These are phyloP conservation scores for Detonula confervacea DNA, from an alignment of 352 stramenopile genomes.

Conservation along the genomic window DNA sequence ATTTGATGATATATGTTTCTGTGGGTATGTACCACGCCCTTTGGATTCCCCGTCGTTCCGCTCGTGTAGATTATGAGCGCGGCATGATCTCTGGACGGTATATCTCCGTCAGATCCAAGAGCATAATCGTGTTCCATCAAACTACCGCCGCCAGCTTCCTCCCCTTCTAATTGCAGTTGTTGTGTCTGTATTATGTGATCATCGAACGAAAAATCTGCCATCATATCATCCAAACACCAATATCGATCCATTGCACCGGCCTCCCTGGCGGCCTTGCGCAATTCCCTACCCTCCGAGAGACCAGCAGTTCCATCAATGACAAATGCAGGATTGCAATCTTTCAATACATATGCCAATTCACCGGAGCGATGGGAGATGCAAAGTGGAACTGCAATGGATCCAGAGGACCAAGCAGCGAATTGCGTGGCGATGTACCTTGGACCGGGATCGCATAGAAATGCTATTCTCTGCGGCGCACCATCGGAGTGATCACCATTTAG, in stretches of 20 bases:
- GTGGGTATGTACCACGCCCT: slow-evolving; percentile 44
- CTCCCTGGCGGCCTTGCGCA: slow-evolving; percentile 18
- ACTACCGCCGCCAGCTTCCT: background rate
- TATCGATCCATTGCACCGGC: slow-evolving; percentile 20
- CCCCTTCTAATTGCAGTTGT: background rate
- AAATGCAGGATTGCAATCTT: slow-evolving; percentile 26
- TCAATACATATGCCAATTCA: slow-evolving; percentile 19
- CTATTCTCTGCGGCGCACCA: slow-evolving; percentile 4
- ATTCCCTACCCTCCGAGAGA: slow-evolving; percentile 19
- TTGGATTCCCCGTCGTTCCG: slow-evolving; percentile 87
- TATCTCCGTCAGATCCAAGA: slow-evolving; percentile 31
- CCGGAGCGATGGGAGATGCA: slow-evolving; percentile 15
- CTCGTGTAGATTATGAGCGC: slow-evolving; percentile 89
- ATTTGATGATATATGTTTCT: slow-evolving; percentile 80
- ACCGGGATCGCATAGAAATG: slow-evolving; percentile 13
- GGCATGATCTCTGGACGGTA: slow-evolving; percentile 33
- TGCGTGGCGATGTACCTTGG: slow-evolving; percentile 18
- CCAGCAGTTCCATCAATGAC: slow-evolving; percentile 26
- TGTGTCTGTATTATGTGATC: too few relatives aligned
- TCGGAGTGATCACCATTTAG: background rate
- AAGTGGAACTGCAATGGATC: slow-evolving; percentile 23
- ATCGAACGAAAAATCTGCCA: slow-evolving; percentile 13
- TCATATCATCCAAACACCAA: slow-evolving; percentile 26
- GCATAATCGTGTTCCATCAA: slow-evolving; percentile 10
- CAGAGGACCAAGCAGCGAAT: slow-evolving; percentile 18